Percentiles rank a stretch among this genome's conserved stretches.
Evolutionary conservation across 495 filamentous ascomycete species (phyloP).

Genomic region (Talaromyces proteolyticus): DNA sequence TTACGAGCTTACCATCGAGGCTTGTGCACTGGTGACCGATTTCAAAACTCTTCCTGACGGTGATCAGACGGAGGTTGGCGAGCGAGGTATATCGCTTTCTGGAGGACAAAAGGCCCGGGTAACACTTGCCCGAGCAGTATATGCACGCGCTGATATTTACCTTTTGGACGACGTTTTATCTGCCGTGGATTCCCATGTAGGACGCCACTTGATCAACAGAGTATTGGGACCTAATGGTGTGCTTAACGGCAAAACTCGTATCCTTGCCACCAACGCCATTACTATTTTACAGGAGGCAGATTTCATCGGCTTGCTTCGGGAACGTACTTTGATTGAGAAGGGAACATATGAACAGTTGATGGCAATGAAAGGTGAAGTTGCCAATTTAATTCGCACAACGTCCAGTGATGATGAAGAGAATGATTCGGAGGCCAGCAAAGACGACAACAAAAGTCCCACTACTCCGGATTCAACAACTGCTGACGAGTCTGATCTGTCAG

Average conservation of each 20-base stretch:
- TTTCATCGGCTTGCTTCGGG: conserved; percentile 75
- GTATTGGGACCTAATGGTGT: conserved; percentile 85
- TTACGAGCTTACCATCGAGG: conserved; percentile 90
- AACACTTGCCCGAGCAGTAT: conserved; percentile 93
- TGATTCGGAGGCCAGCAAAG: conserved; percentile 42
- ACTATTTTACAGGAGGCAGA: conserved; percentile 84
- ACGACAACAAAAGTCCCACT: conserved; percentile 40
- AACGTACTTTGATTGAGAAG: conserved; percentile 77
- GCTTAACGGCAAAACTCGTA: conserved; percentile 78
- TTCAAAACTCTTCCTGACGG: conserved; percentile 92
- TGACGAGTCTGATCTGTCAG: conserved; percentile 41
- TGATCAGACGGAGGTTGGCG: conserved; percentile 93
- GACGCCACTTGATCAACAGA: conserved; percentile 86
- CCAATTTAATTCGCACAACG: conserved; percentile 75
- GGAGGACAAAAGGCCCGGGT: conserved; percentile 95
- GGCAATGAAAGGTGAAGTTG: conserved; percentile 88
- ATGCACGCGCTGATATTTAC: conserved; percentile 96
- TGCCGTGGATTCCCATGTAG: conserved; percentile 96
- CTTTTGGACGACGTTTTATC: conserved; percentile 91
- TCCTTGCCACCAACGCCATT: conserved; percentile 95
- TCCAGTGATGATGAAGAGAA: conserved; percentile 60
- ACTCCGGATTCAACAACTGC: conserved; percentile 50
- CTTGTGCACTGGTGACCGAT: conserved; percentile 88
- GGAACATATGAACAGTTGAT: conserved; percentile 87
- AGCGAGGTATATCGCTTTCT: conserved; percentile 94